Evolutionary conservation across 331 rosid species (phyloP).

Genomic region (Arachis monticola): DNA sequence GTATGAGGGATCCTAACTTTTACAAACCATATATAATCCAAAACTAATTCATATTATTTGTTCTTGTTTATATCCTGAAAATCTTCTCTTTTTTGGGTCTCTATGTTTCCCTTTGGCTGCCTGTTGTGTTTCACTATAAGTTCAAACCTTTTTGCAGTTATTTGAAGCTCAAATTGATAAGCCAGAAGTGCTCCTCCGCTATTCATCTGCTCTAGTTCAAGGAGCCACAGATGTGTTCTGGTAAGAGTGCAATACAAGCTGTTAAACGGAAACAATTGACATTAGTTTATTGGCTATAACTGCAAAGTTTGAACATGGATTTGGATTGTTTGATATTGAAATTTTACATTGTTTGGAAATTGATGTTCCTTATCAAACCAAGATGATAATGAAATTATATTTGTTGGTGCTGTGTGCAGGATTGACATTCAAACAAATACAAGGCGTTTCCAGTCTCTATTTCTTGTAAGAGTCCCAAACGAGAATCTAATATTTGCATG

Average conservation of each 20-base stretch:
- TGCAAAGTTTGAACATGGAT: conserved; percentile 24
- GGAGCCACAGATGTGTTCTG: conserved; percentile 97
- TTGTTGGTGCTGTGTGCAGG: conserved; percentile 60
- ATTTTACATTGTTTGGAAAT: neutral
- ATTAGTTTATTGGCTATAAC: conserved; percentile 14
- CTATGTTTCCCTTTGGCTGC: conserved; percentile 24
- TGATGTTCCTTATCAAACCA: conserved; percentile 24
- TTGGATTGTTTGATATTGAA: conserved; percentile 29
- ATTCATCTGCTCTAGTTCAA: conserved; percentile 97
- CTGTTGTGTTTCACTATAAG: conserved; percentile 31
- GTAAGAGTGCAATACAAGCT: conserved; percentile 56
- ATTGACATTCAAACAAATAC: conserved; percentile 92
- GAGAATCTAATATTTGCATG: conserved; percentile 31
- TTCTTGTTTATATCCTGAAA: too few species aligned
- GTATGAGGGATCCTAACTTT: neutral
- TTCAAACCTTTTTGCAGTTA: conserved; percentile 57
- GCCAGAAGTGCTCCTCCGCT: conserved; percentile 91
- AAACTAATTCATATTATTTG: neutral
- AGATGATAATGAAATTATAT: conserved; percentile 32
- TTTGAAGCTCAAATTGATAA: conserved; percentile 85
- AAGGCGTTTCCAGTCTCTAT: conserved; percentile 79
- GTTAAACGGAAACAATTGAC: neutral
- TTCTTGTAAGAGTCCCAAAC: conserved; percentile 62
- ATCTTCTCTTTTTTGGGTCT: too few species aligned
- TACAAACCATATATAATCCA: neutral